Percentiles rank a stretch among this genome's conserved stretches.
Evolutionary conservation across 2,329 filamentous ascomycete species (phyloP).

Genomic region (Claviceps pusilla): DNA sequence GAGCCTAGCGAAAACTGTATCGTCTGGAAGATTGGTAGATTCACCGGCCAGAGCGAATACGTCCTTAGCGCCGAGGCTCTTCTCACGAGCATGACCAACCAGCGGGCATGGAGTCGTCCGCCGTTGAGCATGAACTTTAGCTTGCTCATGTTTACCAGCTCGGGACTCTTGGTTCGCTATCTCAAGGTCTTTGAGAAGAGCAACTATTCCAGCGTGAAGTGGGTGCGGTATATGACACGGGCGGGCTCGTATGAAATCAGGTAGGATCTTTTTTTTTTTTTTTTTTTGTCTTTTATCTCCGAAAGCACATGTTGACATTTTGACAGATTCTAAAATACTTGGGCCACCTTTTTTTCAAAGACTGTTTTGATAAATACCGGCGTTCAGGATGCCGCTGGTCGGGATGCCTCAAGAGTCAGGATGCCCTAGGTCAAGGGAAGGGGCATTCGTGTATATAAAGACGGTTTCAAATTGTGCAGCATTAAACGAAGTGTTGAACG

Average conservation of each 20-base stretch:
- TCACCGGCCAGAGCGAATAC: conserved; percentile 93
- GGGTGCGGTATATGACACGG: conserved; percentile 97
- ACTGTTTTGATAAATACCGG: neutral
- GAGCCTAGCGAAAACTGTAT: conserved; percentile 97
- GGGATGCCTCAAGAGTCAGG: too few relatives aligned
- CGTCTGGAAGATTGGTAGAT: conserved; percentile 97
- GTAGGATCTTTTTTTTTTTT: conserved; percentile 25
- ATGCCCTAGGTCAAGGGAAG: neutral
- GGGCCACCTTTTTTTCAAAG: neutral
- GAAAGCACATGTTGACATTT: conserved; percentile 6
- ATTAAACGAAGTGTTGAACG: neutral
- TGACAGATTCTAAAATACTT: conserved; percentile 19
- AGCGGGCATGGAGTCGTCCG: conserved; percentile 90
- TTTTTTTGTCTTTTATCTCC: too few relatives aligned
- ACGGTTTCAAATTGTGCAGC: neutral
- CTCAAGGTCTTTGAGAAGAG: conserved; percentile 98
- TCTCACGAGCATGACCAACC: conserved; percentile 92
- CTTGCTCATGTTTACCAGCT: conserved; percentile 95
- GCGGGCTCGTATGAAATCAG: conserved; percentile 96
- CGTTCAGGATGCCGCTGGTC: conserved; percentile 1
- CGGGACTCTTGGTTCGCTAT: conserved; percentile 80
- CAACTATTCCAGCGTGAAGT: conserved; percentile 97
- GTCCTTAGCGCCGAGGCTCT: conserved; percentile 88
- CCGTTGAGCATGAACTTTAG: conserved; percentile 86
- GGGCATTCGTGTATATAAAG: neutral